Percentiles rank a stretch among this genome's conserved stretches.
Conservation (phyloP, 2,329 filamentous ascomycete genomes). For the Fusarium mangiferae region DNA sequence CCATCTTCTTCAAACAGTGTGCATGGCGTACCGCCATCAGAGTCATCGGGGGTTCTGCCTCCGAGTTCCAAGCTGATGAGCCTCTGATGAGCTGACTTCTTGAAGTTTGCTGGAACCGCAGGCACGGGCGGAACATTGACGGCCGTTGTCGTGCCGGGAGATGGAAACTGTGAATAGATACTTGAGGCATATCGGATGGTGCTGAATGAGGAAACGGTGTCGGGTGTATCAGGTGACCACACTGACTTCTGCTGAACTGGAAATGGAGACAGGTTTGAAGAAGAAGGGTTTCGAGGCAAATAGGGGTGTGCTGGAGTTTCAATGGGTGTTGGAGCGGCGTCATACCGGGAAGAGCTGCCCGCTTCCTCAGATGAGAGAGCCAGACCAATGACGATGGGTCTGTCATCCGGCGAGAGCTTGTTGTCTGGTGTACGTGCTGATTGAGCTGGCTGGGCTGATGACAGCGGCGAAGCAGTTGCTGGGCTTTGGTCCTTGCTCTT, state of each 20-base stretch:
- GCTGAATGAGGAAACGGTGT: constrained; percentile 56
- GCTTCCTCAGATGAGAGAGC: constrained; percentile 64
- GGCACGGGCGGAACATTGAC: constrained; percentile 69
- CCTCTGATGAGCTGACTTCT: constrained; percentile 47
- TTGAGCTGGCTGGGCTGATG: constrained; percentile 37
- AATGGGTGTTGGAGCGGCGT: constrained; percentile 51
- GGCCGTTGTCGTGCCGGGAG: constrained; percentile 45
- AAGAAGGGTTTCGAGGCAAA: constrained; percentile 7
- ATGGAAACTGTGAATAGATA: constrained; percentile 68
- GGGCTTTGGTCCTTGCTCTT: constrained; percentile 50
- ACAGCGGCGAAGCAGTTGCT: constrained; percentile 41
- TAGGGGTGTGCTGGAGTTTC: constrained; percentile 21
- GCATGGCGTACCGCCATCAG: constrained; percentile 66
- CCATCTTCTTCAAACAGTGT: constrained; percentile 79
- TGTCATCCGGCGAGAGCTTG: constrained; percentile 73
- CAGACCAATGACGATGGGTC: constrained; percentile 79
- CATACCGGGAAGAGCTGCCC: constrained; percentile 54
- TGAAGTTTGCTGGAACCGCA: constrained; percentile 60
- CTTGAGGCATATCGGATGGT: constrained; percentile 63
- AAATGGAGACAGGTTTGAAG: constrained; percentile 29
- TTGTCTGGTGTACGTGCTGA: constrained; percentile 43
- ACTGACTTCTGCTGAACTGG: constrained; percentile 57
- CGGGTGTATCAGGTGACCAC: constrained; percentile 72
- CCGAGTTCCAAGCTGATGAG: constrained; percentile 51
- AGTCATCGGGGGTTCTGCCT: constrained; percentile 53